Base-by-base conservation (phyloP, 208 protist genomes). In the Naegleria lovaniensis region DNA sequence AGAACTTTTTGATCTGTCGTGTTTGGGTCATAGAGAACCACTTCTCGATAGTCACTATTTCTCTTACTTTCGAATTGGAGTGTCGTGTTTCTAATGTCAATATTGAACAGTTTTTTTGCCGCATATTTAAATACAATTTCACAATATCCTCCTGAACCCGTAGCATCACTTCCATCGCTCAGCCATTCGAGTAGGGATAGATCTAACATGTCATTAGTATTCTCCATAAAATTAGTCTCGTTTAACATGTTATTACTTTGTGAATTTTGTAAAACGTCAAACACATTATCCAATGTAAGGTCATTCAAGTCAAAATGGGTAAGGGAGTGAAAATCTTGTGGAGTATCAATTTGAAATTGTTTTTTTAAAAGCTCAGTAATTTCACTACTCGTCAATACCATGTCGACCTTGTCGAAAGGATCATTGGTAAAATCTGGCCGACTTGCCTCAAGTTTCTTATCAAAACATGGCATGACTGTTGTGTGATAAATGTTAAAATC, bases 381-480 rank as follows among this genome's bases (percentile, higher is more conserved):
- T 92, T 99, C 98, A 11, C 91, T 91, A 9, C 97, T 96, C 79
- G 98, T 97, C 11, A 99, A 91, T 19, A 99, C 98, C 90, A 95
- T 98, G 93, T 99, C 98, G 9, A 99, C 98, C 91, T 99, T 97
- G 19, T 55, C 59, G 2, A 93, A 36, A 41, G 83, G 52, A 67
- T 94, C 90, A 76, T 92, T 90, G 51, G 92, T 93, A 59, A 97
- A 97, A 83, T 97, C 95, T 55, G 96, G 92, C 22, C 98, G 92
- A 11, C 96, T 97, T 0, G 98, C 98, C 93, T 99, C 98, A 22
- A 99, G 93, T 93, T 99, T 99, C 83, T 98, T 98, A 93, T 99
- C 98, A 93, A 97, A 99, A 94, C 98, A 99, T 3, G 98, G 98
- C 96, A 99, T 99, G 16, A 99, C 93, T 15, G 97, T 97, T 6